Base-by-base conservation (phyloP, 768 basidiomycete species). In the Collybia sp. region DNA sequence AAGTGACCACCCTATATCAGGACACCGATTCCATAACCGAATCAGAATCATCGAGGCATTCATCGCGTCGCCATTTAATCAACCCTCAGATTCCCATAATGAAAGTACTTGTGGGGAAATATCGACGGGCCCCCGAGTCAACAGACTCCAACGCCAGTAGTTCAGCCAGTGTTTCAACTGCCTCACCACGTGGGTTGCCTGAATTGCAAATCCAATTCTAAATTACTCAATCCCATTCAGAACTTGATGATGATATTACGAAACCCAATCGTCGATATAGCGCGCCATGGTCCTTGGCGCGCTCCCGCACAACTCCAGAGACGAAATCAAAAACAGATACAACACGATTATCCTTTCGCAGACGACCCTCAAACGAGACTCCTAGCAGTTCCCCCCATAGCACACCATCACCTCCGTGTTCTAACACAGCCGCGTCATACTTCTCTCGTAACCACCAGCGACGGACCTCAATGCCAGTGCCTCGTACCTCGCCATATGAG, bases 401-500 rank as follows among this genome's bases (percentile, higher is more conserved):
- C 40, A 10, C 43, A 44, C 20, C 25, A 25, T 25, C 25, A 3
- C 25, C 25, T 30, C 56, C 49, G 38, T 50, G 19, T 41, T 46
- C 25, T 25, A 25, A 25, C 25, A 25, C 25, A 25, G 4, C 25
- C 25, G 25, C 25, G 49, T 59, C 47, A 44, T 52, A 40, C 60
- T 63, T 56, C 43, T 57, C 62, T 30, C 58, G 60, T 16, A 69
- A 65, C 46, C 16, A 53, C 19, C 54, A 62, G 31, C 56, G 65
- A 42, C 62, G 65, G 20, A 49, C 51, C 2, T 65, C 70, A 5
- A 50, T 60, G 37, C 39, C 55, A 15, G 46, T 56, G 25, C 62
- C 63, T 37, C 60, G 72, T 18, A 74, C 72, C 12, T 61, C 53
- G 32, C 72, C 72, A 4, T 74, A 74, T 44, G 70, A 65, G 39